A percentile compares a stretch with the other conserved stretches of the same genome.
Evolutionary conservation across 176 grass and related monocot genomes (phyloP).

Genomic region (Lolium rigidum): DNA sequence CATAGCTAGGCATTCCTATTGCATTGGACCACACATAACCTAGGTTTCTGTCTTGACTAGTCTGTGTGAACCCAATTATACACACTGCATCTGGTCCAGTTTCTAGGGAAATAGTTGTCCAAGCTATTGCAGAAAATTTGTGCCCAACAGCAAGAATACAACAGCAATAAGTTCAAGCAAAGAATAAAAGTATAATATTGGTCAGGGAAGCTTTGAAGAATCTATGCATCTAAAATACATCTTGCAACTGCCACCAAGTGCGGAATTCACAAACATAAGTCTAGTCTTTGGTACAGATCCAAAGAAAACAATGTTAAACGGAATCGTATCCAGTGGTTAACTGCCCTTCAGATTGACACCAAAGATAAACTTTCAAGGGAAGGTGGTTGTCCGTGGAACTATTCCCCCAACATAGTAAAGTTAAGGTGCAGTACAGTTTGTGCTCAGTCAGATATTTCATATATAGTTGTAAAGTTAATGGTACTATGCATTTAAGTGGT

Average conservation of each 20-base stretch:
- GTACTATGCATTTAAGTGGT: neutral
- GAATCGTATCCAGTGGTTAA: too few relatives aligned
- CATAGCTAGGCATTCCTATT: slow-evolving; percentile 39
- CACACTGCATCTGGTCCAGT: slow-evolving; percentile 28
- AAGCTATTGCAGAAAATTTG: slow-evolving; percentile 6
- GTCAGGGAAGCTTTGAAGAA: slow-evolving; percentile 30
- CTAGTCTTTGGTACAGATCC: neutral
- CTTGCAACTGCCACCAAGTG: neutral
- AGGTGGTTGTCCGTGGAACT: neutral
- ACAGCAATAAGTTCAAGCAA: slow-evolving; percentile 7
- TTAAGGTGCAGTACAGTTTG: neutral
- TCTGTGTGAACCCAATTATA: slow-evolving; percentile 14
- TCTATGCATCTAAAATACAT: slow-evolving; percentile 14
- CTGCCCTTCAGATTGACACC: too few relatives aligned
- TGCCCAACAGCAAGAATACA: slow-evolving; percentile 8
- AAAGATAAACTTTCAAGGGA: slow-evolving; percentile 2
- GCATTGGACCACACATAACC: slow-evolving; percentile 45
- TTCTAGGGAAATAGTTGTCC: slow-evolving; percentile 33
- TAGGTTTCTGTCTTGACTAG: slow-evolving; percentile 10
- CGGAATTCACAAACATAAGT: slow-evolving; percentile 10
- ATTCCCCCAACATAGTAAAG: neutral
- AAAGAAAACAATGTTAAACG: slow-evolving; percentile 18
- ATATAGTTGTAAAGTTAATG: neutral
- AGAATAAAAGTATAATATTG: slow-evolving; percentile 5
- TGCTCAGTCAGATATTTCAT: neutral